Evolutionary conservation across 2,329 filamentous ascomycete genomes (phyloP).

Genomic region (Conoideocrella luteorostrata): DNA sequence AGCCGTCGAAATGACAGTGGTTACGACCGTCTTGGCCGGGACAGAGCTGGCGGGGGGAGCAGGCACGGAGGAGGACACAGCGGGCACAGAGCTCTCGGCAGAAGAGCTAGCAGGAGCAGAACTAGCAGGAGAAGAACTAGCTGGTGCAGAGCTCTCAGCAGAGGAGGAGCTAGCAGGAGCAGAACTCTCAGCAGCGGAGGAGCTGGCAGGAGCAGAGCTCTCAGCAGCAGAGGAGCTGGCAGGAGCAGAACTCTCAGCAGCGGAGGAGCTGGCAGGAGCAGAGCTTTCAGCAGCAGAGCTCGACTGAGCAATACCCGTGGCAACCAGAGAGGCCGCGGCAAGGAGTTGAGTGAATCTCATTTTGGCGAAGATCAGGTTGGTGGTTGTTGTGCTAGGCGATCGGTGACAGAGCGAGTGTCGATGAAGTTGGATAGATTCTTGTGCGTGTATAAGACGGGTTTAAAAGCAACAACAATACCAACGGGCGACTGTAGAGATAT

Average conservation of each 20-base stretch:
- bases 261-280: background rate
- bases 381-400: background rate
- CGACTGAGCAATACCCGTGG: conserved; percentile 2
- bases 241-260: background rate
- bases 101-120: background rate
- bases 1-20: conserved; percentile 31
- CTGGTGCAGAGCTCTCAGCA: background rate
- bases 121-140: background rate
- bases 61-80: background rate
- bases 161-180: too few species aligned
- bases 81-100: background rate
- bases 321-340: conserved; percentile 10
- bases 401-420: conserved; percentile 9
- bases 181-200: background rate
- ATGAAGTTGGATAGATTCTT: conserved; percentile 12
- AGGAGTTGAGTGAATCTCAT: conserved; percentile 31
- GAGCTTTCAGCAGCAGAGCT: background rate
- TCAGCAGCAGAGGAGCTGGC: background rate
- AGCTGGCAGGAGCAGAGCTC: background rate
- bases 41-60: background rate
- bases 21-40: conserved; percentile 16
- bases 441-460: background rate
- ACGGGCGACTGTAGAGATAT: background rate
- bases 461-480: background rate
- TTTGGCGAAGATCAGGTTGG: conserved; percentile 15